Base-by-base conservation (phyloP, 805 yeast species). In the Saccharomyces mikatae region DNA sequence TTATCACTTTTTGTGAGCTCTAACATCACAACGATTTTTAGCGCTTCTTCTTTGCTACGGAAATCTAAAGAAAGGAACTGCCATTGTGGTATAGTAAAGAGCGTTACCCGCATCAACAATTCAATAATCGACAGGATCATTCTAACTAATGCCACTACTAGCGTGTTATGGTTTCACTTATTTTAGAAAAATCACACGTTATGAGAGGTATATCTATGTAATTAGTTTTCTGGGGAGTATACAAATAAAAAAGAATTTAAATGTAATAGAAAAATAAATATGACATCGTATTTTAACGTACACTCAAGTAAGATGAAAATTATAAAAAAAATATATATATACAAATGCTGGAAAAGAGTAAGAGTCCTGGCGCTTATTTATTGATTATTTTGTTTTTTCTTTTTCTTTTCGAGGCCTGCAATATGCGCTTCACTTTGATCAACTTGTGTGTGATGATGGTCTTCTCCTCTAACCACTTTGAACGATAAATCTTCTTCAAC, bases 371-470 rank as follows among this genome's bases (percentile, higher is more conserved):
- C 28, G 11, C 28, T 21, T 46, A 46, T 21, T 22, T 27, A 14
- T 21, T 36, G 22, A 21, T 36, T 50, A 32, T 49, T 52, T 47
- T 58, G 60, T 54, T 60, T 58, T 49, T 78, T 80, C 73, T 88
- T 91, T 67, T 84, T 87, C 76, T 84, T 87, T 67, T 91, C 97
- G 60, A 91, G 78, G 56, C 91, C 86, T 10, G 97, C 96, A 72
- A 91, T 91, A 69, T 91, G 98, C 0, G 98, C 98, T 62, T 89
- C 96, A 56, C 89, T 84, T 68, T 88, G 96, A 61, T 90, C 96
- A 51, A 91, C 97, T 60, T 81, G 81, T 1, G 97, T 89, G 68
- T 91, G 98, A 32, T 77, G 77, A 67, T 91, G 98, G 63, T 82
- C 84, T 6, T 74, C 70, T 22, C 83, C 81, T 24, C 61, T 60